These are phyloP conservation scores for Ambrosia hybrid DNA, from an alignment of 140 eudicot species.

Conservation along the genomic window DNA sequence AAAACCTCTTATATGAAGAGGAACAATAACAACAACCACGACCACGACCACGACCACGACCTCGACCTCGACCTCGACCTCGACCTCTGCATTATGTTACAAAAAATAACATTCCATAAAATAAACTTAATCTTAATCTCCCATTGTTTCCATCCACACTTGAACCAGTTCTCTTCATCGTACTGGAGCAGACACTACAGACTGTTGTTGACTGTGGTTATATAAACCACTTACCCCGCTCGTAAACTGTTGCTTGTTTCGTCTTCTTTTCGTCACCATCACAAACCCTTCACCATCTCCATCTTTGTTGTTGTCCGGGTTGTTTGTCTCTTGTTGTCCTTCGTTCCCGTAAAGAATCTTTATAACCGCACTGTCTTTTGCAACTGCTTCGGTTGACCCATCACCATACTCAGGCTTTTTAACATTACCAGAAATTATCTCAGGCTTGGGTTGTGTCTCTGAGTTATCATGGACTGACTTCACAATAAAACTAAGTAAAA, in stretches of 20 bases:
- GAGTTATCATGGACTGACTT: slow-evolving; percentile 75
- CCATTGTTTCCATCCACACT: not conserved
- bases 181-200: slow-evolving; percentile 70
- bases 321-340: slow-evolving; percentile 39
- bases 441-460: slow-evolving; percentile 40
- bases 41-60: no score
- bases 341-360: slow-evolving; percentile 64
- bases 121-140: not conserved
- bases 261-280: slow-evolving; percentile 79
- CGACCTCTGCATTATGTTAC: slow-evolving; percentile 23
- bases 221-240: slow-evolving; percentile 67
- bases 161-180: slow-evolving; percentile 44
- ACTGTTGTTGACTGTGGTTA: slow-evolving; percentile 54
- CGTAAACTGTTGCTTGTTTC: slow-evolving; percentile 70
- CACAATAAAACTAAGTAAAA: slow-evolving; percentile 87
- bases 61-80: no score
- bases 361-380: slow-evolving; percentile 81
- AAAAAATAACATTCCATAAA: slow-evolving; percentile 15
- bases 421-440: slow-evolving; percentile 27
- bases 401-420: slow-evolving; percentile 40
- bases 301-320: slow-evolving; percentile 36
- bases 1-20: slow-evolving; percentile 35
- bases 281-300: slow-evolving; percentile 93
- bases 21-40: slow-evolving; percentile 10
- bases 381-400: slow-evolving; percentile 60